Conservation (phyloP, 2,329 filamentous ascomycete genomes). For the Nemania serpens region DNA sequence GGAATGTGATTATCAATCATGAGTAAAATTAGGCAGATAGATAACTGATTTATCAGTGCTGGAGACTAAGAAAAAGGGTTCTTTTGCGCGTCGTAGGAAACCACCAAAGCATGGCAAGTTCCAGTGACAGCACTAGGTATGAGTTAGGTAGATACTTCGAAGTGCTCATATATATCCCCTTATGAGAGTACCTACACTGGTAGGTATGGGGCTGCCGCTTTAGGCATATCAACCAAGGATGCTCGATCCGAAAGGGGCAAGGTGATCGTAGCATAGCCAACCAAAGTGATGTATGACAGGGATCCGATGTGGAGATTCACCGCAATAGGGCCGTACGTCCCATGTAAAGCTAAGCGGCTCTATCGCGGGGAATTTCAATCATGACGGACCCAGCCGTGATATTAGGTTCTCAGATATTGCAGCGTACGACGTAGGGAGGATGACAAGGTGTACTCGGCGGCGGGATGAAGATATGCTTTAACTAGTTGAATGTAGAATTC, state of each 20-base stretch:
- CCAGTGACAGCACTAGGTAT: neutral
- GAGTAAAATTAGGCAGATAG: too few relatives aligned
- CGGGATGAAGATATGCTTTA: neutral
- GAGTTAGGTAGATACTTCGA: neutral
- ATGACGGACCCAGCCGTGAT: conserved; percentile 1
- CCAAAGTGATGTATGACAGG: conserved; percentile 22
- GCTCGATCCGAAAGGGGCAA: conserved; percentile 23
- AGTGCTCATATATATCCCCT: neutral
- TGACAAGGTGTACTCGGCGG: neutral
- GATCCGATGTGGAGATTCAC: conserved; percentile 33
- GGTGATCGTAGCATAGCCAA: conserved; percentile 23
- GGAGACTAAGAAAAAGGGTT: neutral
- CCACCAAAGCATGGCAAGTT: neutral
- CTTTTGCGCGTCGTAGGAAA: neutral
- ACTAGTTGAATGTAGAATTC: neutral
- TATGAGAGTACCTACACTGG: too few relatives aligned
- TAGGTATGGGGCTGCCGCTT: conserved; percentile 11
- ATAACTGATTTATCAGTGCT: too few relatives aligned
- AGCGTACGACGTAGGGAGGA: neutral
- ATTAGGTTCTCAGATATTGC: conserved; percentile 5
- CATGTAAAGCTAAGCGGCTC: conserved; percentile 39
- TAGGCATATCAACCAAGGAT: conserved; percentile 15
- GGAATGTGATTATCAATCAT: too few relatives aligned
- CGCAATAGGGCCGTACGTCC: conserved; percentile 39
- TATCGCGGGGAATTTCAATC: conserved; percentile 39